Evolutionary conservation across 805 yeast species (phyloP).

Genomic region (Cyberlindnera maclurae): DNA sequence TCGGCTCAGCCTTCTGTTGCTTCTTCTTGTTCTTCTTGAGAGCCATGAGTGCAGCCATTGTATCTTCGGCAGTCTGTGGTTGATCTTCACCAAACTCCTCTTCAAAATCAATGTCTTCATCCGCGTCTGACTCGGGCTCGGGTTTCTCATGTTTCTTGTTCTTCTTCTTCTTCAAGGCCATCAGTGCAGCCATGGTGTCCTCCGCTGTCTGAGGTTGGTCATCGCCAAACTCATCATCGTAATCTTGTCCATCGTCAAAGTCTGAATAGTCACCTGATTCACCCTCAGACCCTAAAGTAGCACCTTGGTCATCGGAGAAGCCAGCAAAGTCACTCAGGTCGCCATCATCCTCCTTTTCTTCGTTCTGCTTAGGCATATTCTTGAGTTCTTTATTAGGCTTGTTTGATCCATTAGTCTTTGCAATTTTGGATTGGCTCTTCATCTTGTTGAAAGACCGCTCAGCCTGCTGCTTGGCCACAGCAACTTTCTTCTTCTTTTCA

Average conservation of each 20-base stretch:
- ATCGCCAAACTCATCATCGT: background rate
- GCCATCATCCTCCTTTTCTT: constrained; percentile 16
- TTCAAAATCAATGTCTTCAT: constrained; percentile 10
- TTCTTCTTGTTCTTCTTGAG: constrained; percentile 26
- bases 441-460: too few relatives aligned
- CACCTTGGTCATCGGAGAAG: constrained; percentile 23
- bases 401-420: background rate
- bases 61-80: constrained; percentile 34
- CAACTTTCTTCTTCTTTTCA: constrained; percentile 25
- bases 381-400: constrained; percentile 10
- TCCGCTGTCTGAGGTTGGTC: constrained; percentile 28
- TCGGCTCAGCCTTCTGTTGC: constrained; percentile 15
- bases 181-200: constrained; percentile 18
- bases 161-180: constrained; percentile 10
- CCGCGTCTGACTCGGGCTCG: constrained; percentile 11
- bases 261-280: constrained; percentile 14
- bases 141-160: too few relatives aligned
- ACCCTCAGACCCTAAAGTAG: constrained; percentile 18
- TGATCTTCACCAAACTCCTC: constrained; percentile 23
- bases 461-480: too few relatives aligned
- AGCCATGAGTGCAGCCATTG: constrained; percentile 37
- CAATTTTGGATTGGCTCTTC: constrained; percentile 1
- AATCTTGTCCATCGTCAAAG: constrained; percentile 11
- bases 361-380: constrained; percentile 3
- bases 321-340: constrained; percentile 13